Percentiles rank a stretch among this genome's conserved stretches.
These are phyloP conservation scores for Lachnum nothofagi DNA, from an alignment of 2,329 filamentous ascomycete genomes.

Conservation along the genomic window DNA sequence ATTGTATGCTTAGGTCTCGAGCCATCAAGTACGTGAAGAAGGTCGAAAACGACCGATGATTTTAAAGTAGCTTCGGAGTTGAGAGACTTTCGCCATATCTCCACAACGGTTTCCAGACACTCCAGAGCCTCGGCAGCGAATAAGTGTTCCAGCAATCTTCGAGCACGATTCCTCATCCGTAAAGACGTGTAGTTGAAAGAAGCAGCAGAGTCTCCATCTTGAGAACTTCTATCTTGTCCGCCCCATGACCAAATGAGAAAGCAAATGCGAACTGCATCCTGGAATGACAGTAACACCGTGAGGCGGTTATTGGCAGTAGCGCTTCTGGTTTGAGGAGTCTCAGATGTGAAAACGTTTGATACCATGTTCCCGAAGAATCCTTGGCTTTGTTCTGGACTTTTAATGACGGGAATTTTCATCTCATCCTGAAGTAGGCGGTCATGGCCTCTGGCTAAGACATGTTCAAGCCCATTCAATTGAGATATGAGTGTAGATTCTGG, in stretches of 20 bases:
- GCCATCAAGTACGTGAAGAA: constrained; percentile 86
- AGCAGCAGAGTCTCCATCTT: constrained; percentile 65
- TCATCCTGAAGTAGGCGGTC: constrained; percentile 76
- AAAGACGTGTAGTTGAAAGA: constrained; percentile 89
- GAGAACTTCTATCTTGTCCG: constrained; percentile 54
- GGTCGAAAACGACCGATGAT: constrained; percentile 67
- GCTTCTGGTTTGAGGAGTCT: constrained; percentile 69
- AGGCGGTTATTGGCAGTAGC: constrained; percentile 88
- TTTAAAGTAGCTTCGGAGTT: constrained; percentile 44
- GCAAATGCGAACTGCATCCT: constrained; percentile 88
- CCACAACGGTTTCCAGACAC: constrained; percentile 84
- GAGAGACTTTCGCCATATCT: constrained; percentile 65
- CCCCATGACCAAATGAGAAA: constrained; percentile 95
- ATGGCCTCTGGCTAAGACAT: constrained; percentile 81
- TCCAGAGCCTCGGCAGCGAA: constrained; percentile 90
- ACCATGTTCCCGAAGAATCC: constrained; percentile 94
- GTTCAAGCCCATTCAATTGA: constrained; percentile 89
- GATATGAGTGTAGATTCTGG: constrained; percentile 73
- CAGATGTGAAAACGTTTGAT: constrained; percentile 79
- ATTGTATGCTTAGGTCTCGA: constrained; percentile 87
- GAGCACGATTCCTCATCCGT: constrained; percentile 82
- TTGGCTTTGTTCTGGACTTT: constrained; percentile 76
- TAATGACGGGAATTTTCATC: constrained; percentile 59
- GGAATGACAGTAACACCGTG: constrained; percentile 91
- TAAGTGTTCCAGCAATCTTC: constrained; percentile 83